phyloP scores from a whole-genome alignment of 306 rosid species.

The Amphicarpaea edgeworthii region DNA sequence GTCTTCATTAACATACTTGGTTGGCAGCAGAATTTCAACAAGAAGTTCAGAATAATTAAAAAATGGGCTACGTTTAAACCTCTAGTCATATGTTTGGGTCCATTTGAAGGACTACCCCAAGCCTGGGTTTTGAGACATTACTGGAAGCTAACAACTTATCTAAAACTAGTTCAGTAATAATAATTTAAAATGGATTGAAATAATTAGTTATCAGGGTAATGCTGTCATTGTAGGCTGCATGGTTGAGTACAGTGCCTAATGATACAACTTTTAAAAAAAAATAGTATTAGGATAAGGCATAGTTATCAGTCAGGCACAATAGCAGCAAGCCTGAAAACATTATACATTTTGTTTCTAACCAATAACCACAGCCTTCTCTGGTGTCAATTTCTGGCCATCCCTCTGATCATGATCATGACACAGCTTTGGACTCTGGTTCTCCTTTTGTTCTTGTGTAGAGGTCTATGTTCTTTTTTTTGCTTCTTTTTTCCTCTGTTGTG shows the following conservation, averaged over 20 bases:
- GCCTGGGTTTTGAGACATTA: background rate
- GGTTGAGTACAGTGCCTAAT: background rate
- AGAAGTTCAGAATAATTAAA: constrained; percentile 8
- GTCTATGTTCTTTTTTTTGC: too few relatives aligned
- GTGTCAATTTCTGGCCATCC: too few relatives aligned
- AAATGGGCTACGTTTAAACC: constrained; percentile 7
- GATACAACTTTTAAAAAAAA: too few relatives aligned
- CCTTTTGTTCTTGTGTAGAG: too few relatives aligned
- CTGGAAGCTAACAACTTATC: background rate
- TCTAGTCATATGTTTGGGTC: background rate
- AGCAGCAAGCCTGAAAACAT: too few relatives aligned
- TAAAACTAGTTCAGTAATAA: background rate
- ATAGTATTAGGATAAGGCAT: background rate
- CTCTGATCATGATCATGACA: too few relatives aligned
- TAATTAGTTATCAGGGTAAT: constrained; percentile 4
- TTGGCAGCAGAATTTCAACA: constrained; percentile 19
- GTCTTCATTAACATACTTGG: background rate
- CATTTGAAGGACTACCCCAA: background rate
- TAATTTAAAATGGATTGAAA: constrained; percentile 2
- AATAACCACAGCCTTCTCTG: too few relatives aligned
- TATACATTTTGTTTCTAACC: too few relatives aligned
- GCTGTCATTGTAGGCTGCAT: background rate
- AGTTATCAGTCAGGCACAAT: background rate
- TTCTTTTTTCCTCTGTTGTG: too few relatives aligned
- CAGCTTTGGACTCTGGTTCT: too few relatives aligned